These are phyloP conservation scores for Jackrogersella minutella DNA, from an alignment of 495 filamentous ascomycete genomes.

Conservation along the genomic window DNA sequence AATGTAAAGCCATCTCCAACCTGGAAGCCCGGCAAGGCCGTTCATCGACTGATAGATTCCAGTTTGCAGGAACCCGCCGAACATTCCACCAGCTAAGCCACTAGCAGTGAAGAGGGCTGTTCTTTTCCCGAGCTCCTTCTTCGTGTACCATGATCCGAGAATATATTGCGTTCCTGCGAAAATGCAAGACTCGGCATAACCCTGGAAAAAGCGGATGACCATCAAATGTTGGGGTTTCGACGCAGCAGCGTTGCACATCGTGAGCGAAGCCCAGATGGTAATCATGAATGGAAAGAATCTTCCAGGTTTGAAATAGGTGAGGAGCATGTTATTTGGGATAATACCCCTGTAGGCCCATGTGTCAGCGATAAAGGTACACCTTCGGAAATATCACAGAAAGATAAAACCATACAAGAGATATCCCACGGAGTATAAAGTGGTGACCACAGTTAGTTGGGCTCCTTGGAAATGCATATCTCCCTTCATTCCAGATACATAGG, in stretches of 20 bases:
- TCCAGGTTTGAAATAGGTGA: slow-evolving; percentile 1
- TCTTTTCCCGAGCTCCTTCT: neutral
- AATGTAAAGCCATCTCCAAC: neutral
- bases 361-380: neutral
- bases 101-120: neutral
- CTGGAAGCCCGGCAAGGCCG: neutral
- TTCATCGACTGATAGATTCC: slow-evolving; percentile 1
- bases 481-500: neutral
- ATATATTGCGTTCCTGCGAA: neutral
- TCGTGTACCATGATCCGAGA: neutral
- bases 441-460: neutral
- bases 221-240: neutral
- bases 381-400: neutral
- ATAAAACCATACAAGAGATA: neutral
- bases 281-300: slow-evolving; percentile 3
- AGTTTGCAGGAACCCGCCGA: neutral
- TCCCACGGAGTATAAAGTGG: neutral
- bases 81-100: neutral
- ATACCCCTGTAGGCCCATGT: neutral
- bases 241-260: neutral
- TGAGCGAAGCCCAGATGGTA: neutral
- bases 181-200: neutral
- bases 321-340: slow-evolving; percentile 1
- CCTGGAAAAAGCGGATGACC: neutral
- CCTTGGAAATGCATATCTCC: neutral